Conservation (phyloP, 495 filamentous ascomycete species). For the Pyrenula aspistea region DNA sequence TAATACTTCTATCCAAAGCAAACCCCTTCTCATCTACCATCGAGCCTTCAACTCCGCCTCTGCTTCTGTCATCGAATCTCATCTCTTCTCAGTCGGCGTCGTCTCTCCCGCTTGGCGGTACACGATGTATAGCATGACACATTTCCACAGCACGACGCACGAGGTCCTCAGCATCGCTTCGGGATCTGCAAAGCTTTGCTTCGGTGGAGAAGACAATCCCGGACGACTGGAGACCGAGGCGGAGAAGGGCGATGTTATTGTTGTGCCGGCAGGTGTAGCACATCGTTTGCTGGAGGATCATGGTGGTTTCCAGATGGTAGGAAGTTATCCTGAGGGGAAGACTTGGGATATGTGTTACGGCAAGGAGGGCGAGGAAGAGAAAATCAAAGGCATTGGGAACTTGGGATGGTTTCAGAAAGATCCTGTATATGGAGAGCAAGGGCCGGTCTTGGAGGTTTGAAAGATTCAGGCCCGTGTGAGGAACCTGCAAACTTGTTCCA, state of each 20-base stretch:
- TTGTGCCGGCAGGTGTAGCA: slow-evolving; percentile 54
- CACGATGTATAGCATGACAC: slow-evolving; percentile 51
- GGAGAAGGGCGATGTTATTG: slow-evolving; percentile 46
- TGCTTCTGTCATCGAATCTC: slow-evolving; percentile 35
- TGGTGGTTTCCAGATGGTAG: slow-evolving; percentile 52
- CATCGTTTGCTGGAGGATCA: slow-evolving; percentile 50
- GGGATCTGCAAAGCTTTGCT: slow-evolving; percentile 50
- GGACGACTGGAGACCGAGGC: slow-evolving; percentile 41
- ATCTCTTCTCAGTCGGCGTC: slow-evolving; percentile 36
- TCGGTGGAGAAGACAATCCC: slow-evolving; percentile 53
- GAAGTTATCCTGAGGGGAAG: slow-evolving; percentile 45
- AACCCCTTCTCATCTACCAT: slow-evolving; percentile 52
- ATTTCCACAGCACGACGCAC: slow-evolving; percentile 57
- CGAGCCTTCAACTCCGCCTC: slow-evolving; percentile 33
- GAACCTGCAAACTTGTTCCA: too few species aligned
- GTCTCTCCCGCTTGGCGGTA: slow-evolving; percentile 55
- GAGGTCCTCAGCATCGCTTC: slow-evolving; percentile 50
- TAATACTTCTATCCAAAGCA: slow-evolving; percentile 52
- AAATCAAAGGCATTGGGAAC: slow-evolving; percentile 29
- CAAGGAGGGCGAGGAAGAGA: slow-evolving; percentile 35
- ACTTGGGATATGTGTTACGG: slow-evolving; percentile 66
- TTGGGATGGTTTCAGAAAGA: slow-evolving; percentile 46
- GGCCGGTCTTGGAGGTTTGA: slow-evolving; percentile 32
- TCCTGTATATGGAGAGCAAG: slow-evolving; percentile 47
- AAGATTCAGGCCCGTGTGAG: too few species aligned